A percentile compares a stretch with the other conserved stretches of the same genome.
Conservation (phyloP, 345 rosid genomes). For the Murraya koenigii region DNA sequence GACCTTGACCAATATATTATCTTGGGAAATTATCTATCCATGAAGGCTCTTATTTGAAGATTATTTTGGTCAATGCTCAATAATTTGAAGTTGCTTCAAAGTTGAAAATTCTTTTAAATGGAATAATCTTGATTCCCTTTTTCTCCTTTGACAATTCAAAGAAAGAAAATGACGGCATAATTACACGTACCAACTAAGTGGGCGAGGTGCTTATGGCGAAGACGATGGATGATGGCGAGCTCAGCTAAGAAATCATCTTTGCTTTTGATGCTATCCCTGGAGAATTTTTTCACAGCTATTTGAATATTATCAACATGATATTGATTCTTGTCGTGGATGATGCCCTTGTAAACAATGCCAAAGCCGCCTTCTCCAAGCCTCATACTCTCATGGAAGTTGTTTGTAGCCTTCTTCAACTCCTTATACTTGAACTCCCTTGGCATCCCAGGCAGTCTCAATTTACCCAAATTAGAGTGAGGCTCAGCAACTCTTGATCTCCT, state of each 20-base stretch:
- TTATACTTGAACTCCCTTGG: constrained; percentile 37
- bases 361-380: constrained; percentile 55
- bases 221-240: constrained; percentile 50
- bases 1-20: not conserved
- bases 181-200: constrained; percentile 38
- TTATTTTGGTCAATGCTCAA: not conserved
- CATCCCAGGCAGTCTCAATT: constrained; percentile 41
- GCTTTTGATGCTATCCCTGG: constrained; percentile 42
- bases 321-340: constrained; percentile 10
- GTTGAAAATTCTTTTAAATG: not conserved
- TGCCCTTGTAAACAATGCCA: constrained; percentile 46
- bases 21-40: not conserved
- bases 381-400: constrained; percentile 33
- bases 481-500: constrained; percentile 4
- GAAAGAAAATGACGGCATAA: not conserved
- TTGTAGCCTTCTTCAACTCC: constrained; percentile 41
- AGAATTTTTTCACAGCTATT: constrained; percentile 53
- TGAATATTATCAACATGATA: not conserved
- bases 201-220: constrained; percentile 48
- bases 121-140: not conserved
- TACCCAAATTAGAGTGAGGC: constrained; percentile 6
- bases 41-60: not conserved
- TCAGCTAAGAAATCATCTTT: constrained; percentile 51
- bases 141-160: not conserved
- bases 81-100: not conserved